Evolutionary conservation across 1,284 basidiomycete species (phyloP), one percentile per base, ranked within the genome.

Genomic region (Ganoderma multipileum): DNA sequence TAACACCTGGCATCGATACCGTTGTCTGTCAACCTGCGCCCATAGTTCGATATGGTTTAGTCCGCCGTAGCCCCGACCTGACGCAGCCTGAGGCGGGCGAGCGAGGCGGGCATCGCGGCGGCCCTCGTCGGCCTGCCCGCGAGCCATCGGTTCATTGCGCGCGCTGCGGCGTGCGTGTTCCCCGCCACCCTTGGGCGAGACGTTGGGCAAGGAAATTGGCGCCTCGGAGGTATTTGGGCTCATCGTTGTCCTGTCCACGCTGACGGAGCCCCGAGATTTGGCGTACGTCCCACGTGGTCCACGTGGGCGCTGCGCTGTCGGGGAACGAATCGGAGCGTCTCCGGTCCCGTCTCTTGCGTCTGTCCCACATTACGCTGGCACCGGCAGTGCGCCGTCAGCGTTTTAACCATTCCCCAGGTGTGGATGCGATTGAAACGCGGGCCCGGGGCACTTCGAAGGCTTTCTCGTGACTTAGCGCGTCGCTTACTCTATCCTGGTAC

Each of bases 1-100:
- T 47, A 47, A 47, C 44, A 47, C n/a, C 44, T 47, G 44, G n/a
- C 44, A 47, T 47, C 44, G 44, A 47, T 23, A 47, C 44, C 44
- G 44, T 57, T 30, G 33, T 57, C 58, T 4, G 58, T 60, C 36
- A 60, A 61, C 59, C 26, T 61, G 59, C n/a, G 28, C 59, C 59
- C 59, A 61, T 42, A 61, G 59, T 61, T 41, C 16, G 39, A 61
- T 38, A 41, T 28, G 23, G 39, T 41, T 60, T 36, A 39, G 59
- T 5, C 14, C 14, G 11, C 47, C 47, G 47, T 23, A 50, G 47
- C 47, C n/a, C 44, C 44, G 9, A 47, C 44, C 6, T n/a, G 20
- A 7, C 18, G 9, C 47, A 7, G 8, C 23, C 23, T 12, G 8
- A 26, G 47, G 26, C 47, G 26, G 47, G 47, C 47, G 4, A 12